These are phyloP conservation scores for Polysphondylium violaceum DNA, from an alignment of 78 protist species.

Conservation along the genomic window DNA sequence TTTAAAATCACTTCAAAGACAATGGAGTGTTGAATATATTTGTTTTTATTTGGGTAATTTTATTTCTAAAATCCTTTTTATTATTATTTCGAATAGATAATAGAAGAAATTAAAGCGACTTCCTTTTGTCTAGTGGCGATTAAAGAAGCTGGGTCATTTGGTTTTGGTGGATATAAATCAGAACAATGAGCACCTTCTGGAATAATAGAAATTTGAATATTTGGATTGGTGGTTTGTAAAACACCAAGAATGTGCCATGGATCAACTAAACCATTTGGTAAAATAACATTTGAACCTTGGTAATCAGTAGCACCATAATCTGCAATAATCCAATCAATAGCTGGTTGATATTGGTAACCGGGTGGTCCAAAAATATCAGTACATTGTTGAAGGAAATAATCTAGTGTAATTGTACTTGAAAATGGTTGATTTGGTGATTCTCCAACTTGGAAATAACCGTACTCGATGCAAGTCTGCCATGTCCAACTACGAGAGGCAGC, in stretches of 20 bases:
- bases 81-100: too few relatives aligned
- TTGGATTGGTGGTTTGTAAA: not conserved
- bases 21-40: too few relatives aligned
- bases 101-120: too few relatives aligned
- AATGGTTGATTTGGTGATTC: slow-evolving; percentile 59
- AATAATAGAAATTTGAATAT: slow-evolving; percentile 10
- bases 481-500: slow-evolving; percentile 56
- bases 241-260: slow-evolving; percentile 68
- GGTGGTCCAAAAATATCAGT: slow-evolving; percentile 62
- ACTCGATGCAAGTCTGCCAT: slow-evolving; percentile 42
- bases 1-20: too few relatives aligned
- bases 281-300: slow-evolving; percentile 53
- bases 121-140: too few relatives aligned
- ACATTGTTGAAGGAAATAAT: slow-evolving; percentile 59
- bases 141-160: too few relatives aligned
- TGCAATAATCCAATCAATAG: slow-evolving; percentile 34
- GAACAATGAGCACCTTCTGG: slow-evolving; percentile 36
- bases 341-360: slow-evolving; percentile 7
- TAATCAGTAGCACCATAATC: slow-evolving; percentile 71
- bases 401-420: slow-evolving; percentile 28
- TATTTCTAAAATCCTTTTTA: too few relatives aligned
- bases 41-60: too few relatives aligned
- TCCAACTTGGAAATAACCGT: slow-evolving; percentile 59
- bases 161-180: slow-evolving; percentile 54
- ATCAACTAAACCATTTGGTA: slow-evolving; percentile 80